Percentiles rank a stretch among this genome's conserved stretches.
Evolutionary conservation across 2,329 filamentous ascomycete genomes (phyloP).

Genomic region (Fusarium beomiforme): DNA sequence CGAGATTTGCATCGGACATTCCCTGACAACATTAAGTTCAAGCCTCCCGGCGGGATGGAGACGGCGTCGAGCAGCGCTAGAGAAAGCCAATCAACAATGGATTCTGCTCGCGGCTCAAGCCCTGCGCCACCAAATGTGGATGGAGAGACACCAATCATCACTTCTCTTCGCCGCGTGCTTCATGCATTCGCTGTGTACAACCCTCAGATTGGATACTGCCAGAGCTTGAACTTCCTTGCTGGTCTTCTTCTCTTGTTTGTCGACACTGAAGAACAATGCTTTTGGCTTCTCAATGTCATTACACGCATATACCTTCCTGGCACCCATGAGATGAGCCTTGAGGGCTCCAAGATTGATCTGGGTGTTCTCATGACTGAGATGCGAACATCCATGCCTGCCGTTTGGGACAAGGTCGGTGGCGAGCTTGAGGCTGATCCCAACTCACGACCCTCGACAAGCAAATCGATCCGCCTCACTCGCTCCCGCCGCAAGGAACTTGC

Average conservation of each 20-base stretch:
- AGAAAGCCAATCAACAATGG: slow-evolving; percentile 51
- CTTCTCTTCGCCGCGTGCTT: slow-evolving; percentile 83
- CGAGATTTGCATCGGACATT: slow-evolving; percentile 94
- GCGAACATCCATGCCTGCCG: slow-evolving; percentile 80
- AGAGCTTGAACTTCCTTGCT: slow-evolving; percentile 94
- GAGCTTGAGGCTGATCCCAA: slow-evolving; percentile 69
- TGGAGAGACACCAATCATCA: slow-evolving; percentile 80
- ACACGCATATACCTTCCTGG: slow-evolving; percentile 88
- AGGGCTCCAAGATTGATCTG: slow-evolving; percentile 92
- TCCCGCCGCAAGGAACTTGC: slow-evolving; percentile 52
- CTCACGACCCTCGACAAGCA: slow-evolving; percentile 49
- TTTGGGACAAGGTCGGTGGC: slow-evolving; percentile 89
- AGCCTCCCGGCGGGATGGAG: slow-evolving; percentile 62
- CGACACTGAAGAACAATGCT: slow-evolving; percentile 86
- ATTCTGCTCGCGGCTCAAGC: slow-evolving; percentile 48
- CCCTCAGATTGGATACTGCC: slow-evolving; percentile 92
- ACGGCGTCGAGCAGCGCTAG: slow-evolving; percentile 46
- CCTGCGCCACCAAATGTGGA: slow-evolving; percentile 48
- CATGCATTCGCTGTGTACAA: slow-evolving; percentile 93
- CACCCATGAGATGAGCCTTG: slow-evolving; percentile 89
- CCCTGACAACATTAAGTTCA: slow-evolving; percentile 92
- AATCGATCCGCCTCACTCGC: slow-evolving; percentile 50
- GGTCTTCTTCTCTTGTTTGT: slow-evolving; percentile 91
- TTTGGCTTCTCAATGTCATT: slow-evolving; percentile 93
- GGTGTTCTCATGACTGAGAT: slow-evolving; percentile 91